Conservation (phyloP, 371 early-diverging fungal species). For the Mucor plumbeus region DNA sequence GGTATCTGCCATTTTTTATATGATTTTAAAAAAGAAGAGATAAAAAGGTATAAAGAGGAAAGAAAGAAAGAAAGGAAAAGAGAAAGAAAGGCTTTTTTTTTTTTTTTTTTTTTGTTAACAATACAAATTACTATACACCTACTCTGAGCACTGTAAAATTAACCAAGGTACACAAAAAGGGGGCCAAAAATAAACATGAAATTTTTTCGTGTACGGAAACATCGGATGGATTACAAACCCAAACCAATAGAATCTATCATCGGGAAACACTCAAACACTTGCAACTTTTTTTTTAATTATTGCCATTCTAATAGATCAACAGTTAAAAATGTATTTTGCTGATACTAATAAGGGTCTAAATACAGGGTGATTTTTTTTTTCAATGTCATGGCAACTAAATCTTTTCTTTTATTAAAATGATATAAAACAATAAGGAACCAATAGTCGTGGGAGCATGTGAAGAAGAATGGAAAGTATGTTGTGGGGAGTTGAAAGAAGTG, state of each 20-base stretch:
- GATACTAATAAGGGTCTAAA: background rate
- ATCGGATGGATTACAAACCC: constrained; percentile 27
- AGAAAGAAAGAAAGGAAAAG: background rate
- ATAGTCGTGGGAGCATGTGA: constrained; percentile 10
- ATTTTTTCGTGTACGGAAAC: constrained; percentile 20
- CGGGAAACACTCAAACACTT: constrained; percentile 5
- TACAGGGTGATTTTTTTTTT: background rate
- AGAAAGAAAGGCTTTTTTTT: background rate
- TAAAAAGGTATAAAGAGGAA: constrained; percentile 5
- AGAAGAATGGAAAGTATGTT: background rate
- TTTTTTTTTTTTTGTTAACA: constrained; percentile 4
- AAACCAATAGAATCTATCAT: constrained; percentile 13
- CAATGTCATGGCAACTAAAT: background rate
- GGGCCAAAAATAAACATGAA: constrained; percentile 13
- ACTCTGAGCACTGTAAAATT: background rate
- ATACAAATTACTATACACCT: background rate
- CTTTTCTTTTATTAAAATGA: background rate
- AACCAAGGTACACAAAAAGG: constrained; percentile 9
- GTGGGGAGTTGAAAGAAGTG: constrained; percentile 6
- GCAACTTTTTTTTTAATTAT: background rate
- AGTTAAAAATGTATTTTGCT: background rate
- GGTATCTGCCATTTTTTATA: constrained; percentile 16
- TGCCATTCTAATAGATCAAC: background rate
- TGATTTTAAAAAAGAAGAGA: background rate
- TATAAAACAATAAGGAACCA: background rate